Evolutionary conservation across 2,329 filamentous ascomycete species (phyloP).

Genomic region (Curvularia sp.): DNA sequence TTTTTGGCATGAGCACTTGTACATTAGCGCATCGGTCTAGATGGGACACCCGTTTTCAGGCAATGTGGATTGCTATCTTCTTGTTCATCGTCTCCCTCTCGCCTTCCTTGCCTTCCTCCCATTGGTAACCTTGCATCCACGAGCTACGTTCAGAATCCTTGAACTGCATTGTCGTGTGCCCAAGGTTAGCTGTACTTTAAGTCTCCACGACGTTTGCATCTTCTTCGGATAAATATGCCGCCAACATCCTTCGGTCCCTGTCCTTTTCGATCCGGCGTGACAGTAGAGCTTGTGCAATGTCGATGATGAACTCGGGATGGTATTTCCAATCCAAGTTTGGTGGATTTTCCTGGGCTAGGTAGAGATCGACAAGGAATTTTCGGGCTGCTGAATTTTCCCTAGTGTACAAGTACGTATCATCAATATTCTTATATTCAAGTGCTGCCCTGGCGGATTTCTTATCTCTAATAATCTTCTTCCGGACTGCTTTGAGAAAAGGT

Average conservation of each 20-base stretch:
- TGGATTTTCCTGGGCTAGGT: neutral
- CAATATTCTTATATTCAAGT: neutral
- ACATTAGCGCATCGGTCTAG: conserved; percentile 23
- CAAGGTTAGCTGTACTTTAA: neutral
- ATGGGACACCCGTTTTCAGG: conserved; percentile 6
- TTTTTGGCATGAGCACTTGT: conserved; percentile 24
- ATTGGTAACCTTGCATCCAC: no score
- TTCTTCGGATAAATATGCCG: neutral
- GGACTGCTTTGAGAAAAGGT: neutral
- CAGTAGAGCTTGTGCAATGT: neutral
- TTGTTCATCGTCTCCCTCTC: neutral
- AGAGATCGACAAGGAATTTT: neutral
- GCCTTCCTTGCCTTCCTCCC: neutral
- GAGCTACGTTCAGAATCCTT: neutral
- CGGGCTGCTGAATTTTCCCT: neutral
- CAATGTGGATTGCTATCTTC: conserved; percentile 13
- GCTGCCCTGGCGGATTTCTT: no score
- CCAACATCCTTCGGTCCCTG: neutral
- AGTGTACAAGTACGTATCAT: neutral
- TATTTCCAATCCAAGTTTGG: neutral
- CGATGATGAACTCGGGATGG: neutral
- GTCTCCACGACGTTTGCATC: neutral
- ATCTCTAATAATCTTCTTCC: neutral
- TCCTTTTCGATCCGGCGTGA: neutral
- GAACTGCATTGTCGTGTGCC: neutral